phyloP scores from a whole-genome alignment of 2,329 filamentous ascomycete species.

The Gyromitra esculenta region DNA sequence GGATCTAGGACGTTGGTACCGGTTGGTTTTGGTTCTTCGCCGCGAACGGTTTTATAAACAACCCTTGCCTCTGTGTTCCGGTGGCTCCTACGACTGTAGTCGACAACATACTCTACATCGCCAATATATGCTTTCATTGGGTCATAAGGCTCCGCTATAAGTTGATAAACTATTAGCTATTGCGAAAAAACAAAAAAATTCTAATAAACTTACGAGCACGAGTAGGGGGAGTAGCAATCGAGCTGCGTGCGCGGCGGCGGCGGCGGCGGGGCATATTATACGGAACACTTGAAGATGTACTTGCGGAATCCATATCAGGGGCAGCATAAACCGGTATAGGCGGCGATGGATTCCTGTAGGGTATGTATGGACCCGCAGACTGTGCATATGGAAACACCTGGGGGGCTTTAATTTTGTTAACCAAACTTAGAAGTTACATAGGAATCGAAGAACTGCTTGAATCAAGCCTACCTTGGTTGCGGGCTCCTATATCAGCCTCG shows the following conservation, averaged over 20 bases:
- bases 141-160: background rate
- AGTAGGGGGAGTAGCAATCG: background rate
- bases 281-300: too few relatives aligned
- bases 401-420: too few relatives aligned
- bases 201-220: background rate
- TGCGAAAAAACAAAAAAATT: background rate
- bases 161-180: background rate
- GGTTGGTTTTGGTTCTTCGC: background rate
- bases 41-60: background rate
- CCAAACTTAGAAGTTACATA: too few relatives aligned
- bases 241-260: too few relatives aligned
- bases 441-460: too few relatives aligned
- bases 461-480: too few relatives aligned
- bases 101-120: background rate
- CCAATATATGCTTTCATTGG: background rate
- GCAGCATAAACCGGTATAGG: too few relatives aligned
- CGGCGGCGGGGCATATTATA: too few relatives aligned
- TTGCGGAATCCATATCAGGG: too few relatives aligned
- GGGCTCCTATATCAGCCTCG: background rate
- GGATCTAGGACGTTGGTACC: background rate
- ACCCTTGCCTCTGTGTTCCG: background rate
- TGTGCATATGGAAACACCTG: too few relatives aligned
- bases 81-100: background rate
- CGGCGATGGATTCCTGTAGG: too few relatives aligned
- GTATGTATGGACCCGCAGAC: too few relatives aligned